Evolutionary conservation across 208 protist species (phyloP).

Genomic region (Crithidia expoeki): DNA sequence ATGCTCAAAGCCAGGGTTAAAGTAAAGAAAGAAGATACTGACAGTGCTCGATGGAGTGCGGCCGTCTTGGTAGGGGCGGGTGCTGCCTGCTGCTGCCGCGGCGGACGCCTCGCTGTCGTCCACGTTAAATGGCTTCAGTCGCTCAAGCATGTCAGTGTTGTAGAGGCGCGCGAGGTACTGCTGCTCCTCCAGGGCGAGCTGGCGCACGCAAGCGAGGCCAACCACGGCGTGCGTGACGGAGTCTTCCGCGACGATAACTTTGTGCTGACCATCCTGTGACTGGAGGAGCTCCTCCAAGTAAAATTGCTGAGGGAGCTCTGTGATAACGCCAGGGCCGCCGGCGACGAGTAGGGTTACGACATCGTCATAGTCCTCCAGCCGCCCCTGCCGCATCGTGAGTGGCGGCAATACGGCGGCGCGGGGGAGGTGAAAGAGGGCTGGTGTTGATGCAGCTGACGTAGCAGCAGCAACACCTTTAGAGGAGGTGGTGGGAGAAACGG

Average conservation of each 20-base stretch:
- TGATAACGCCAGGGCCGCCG: constrained; percentile 69
- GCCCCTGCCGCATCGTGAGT: constrained; percentile 70
- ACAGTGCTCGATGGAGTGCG: constrained; percentile 18
- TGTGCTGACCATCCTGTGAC: constrained; percentile 76
- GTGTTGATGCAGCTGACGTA: background rate
- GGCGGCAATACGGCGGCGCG: constrained; percentile 46
- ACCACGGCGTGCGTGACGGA: constrained; percentile 71
- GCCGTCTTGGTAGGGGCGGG: constrained; percentile 6
- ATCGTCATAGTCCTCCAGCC: constrained; percentile 91
- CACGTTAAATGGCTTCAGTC: constrained; percentile 43
- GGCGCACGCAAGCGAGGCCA: constrained; percentile 78
- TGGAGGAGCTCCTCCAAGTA: constrained; percentile 90
- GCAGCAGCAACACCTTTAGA: too few relatives aligned
- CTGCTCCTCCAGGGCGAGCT: constrained; percentile 56
- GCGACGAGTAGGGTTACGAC: constrained; percentile 78
- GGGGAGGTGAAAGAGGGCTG: constrained; percentile 41
- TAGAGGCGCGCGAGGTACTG: constrained; percentile 73
- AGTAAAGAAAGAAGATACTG: constrained; percentile 84
- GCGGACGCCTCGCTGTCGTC: constrained; percentile 23
- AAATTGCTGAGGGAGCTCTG: constrained; percentile 70
- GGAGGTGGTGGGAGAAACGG: too few relatives aligned
- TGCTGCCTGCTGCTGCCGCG: background rate
- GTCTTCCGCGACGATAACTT: constrained; percentile 86
- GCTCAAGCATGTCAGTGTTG: constrained; percentile 70
- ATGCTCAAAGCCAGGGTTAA: constrained; percentile 74